Evolutionary conservation across 805 yeast species (phyloP).

Genomic region (Teunomyces pallodes): DNA sequence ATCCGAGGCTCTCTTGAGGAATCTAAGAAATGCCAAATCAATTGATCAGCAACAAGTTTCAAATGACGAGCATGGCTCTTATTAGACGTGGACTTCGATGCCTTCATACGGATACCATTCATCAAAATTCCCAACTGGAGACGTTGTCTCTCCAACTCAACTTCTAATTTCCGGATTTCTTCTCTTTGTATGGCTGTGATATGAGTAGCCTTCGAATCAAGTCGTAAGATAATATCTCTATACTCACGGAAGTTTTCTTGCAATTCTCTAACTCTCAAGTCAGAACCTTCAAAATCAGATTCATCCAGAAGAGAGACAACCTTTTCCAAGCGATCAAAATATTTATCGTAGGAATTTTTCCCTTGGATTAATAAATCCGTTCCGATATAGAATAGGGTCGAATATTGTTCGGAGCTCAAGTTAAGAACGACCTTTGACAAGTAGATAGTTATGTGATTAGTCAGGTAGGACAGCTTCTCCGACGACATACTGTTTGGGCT

Average conservation of each 20-base stretch:
- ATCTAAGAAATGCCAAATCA: constrained; percentile 68
- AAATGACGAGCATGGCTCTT: constrained; percentile 22
- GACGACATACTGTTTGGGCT: constrained; percentile 53
- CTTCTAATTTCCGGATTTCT: constrained; percentile 21
- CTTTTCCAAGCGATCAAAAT: constrained; percentile 40
- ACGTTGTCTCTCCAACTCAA: constrained; percentile 32
- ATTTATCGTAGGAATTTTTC: constrained; percentile 22
- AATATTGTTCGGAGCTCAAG: constrained; percentile 39
- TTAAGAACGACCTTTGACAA: constrained; percentile 37
- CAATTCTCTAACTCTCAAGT: constrained; percentile 25
- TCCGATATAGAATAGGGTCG: constrained; percentile 31
- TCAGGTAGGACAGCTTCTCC: constrained; percentile 18
- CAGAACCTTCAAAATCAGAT: constrained; percentile 35
- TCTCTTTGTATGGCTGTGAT: constrained; percentile 19
- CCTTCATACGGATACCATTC: constrained; percentile 25
- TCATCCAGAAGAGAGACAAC: constrained; percentile 35
- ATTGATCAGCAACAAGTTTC: constrained; percentile 53
- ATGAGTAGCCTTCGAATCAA: constrained; percentile 32
- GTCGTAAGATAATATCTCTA: constrained; percentile 36
- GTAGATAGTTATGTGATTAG: constrained; percentile 31
- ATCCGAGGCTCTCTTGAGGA: constrained; percentile 61
- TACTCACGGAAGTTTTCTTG: constrained; percentile 30
- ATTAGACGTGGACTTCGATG: constrained; percentile 17
- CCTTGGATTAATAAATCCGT: constrained; percentile 35
- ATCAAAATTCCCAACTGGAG: constrained; percentile 36